Evolutionary conservation across 1,139 yeast species (phyloP).

Genomic region (Debaryomycetaceae sp.): DNA sequence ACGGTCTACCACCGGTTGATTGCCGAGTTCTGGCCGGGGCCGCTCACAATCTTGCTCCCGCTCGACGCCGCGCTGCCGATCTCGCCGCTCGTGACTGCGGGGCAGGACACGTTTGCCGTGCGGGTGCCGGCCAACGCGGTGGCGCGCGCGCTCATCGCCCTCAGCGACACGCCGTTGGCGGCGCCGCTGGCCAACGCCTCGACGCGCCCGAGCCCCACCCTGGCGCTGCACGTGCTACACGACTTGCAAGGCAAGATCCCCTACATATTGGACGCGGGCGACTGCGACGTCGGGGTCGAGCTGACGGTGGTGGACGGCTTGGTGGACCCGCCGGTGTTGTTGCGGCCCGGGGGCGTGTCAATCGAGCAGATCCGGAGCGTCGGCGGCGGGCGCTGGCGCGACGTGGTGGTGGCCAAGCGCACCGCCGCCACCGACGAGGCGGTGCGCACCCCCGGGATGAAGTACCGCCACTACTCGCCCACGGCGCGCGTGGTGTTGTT

Average conservation of each 20-base stretch:
- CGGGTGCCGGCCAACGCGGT: slow-evolving; percentile 83
- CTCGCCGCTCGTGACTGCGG: slow-evolving; percentile 76
- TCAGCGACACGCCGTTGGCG: slow-evolving; percentile 88
- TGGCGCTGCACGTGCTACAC: slow-evolving; percentile 76
- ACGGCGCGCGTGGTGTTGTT: slow-evolving; percentile 77
- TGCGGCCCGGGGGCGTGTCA: slow-evolving; percentile 92
- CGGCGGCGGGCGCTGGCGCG: slow-evolving; percentile 66
- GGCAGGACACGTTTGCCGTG: slow-evolving; percentile 86
- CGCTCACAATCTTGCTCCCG: slow-evolving; percentile 81
- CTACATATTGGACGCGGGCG: slow-evolving; percentile 82
- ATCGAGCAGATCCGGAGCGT: slow-evolving; percentile 60
- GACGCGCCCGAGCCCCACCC: slow-evolving; percentile 89
- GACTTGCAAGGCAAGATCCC: slow-evolving; percentile 85
- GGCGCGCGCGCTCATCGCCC: slow-evolving; percentile 83
- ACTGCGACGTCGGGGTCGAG: slow-evolving; percentile 88
- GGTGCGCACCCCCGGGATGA: slow-evolving; percentile 97
- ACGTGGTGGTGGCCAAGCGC: slow-evolving; percentile 60
- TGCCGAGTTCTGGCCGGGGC: slow-evolving; percentile 89
- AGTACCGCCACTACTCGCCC: slow-evolving; percentile 93
- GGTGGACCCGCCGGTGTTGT: slow-evolving; percentile 74
- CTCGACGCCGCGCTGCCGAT: slow-evolving; percentile 44
- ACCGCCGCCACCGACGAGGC: slow-evolving; percentile 63
- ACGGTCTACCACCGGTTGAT: slow-evolving; percentile 58
- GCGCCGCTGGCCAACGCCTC: slow-evolving; percentile 98
- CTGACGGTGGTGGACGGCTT: slow-evolving; percentile 92